These are phyloP conservation scores for Hyaloscypha bicolor DNA, from an alignment of 495 filamentous ascomycete genomes.

Conservation along the genomic window DNA sequence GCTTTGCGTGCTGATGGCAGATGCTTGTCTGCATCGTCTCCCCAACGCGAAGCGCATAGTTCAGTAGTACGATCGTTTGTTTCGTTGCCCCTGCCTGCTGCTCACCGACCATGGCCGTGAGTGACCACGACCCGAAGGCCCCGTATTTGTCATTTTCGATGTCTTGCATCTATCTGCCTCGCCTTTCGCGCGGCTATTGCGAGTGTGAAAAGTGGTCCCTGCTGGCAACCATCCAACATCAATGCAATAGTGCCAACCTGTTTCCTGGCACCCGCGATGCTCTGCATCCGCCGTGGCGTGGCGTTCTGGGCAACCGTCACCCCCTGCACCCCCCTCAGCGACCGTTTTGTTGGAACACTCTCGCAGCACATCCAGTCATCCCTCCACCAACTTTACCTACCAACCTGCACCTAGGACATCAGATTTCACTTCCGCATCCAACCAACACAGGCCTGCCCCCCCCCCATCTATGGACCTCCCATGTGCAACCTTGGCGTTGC, in stretches of 20 bases:
- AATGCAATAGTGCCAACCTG: neutral
- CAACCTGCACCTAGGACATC: neutral
- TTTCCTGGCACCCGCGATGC: neutral
- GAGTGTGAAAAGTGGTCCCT: neutral
- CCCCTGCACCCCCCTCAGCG: neutral
- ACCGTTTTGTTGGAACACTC: constrained; percentile 6
- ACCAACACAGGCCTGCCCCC: neutral
- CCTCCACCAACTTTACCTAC: neutral
- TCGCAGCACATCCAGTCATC: neutral
- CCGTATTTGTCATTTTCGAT: constrained; percentile 1
- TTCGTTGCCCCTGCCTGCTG: neutral
- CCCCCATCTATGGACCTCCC: constrained; percentile 1
- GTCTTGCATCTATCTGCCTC: neutral
- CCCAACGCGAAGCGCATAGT: neutral
- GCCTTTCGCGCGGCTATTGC: neutral
- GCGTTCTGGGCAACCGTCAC: neutral
- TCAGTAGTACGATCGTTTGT: neutral
- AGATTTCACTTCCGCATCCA: neutral
- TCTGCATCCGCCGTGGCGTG: neutral
- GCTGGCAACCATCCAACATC: neutral
- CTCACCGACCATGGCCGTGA: no score
- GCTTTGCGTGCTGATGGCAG: neutral
- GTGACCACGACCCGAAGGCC: neutral
- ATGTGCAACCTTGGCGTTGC: no score
- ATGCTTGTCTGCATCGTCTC: neutral